Conservation (phyloP, 2,329 filamentous ascomycete species). For the Rhynchosporium agropyri region DNA sequence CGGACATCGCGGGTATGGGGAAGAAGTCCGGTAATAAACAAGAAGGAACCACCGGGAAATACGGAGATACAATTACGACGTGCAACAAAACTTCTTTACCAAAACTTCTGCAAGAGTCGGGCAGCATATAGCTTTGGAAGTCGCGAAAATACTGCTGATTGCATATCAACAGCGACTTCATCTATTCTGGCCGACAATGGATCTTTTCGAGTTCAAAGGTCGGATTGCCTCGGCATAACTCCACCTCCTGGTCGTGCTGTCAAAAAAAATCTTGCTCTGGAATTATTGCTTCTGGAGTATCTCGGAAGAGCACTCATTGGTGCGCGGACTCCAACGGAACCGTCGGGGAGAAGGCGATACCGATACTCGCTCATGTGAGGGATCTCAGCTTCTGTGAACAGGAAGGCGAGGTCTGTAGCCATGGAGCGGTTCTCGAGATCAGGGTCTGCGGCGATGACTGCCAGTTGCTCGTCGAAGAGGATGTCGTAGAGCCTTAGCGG, state of each 20-base stretch:
- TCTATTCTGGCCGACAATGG: no score
- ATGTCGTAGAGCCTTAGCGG: background rate
- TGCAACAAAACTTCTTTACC: background rate
- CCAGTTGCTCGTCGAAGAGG: background rate
- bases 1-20: conserved; percentile 9
- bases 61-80: conserved; percentile 10
- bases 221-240: no score
- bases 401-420: background rate
- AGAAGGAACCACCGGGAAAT: background rate
- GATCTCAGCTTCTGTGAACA: background rate
- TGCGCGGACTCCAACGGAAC: background rate
- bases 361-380: background rate
- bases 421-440: background rate
- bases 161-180: no score
- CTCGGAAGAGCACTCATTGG: background rate
- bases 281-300: no score
- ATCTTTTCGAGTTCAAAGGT: no score
- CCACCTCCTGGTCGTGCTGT: no score
- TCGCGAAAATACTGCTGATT: no score
- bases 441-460: background rate
- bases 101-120: no score
- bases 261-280: no score
- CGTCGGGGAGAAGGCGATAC: background rate
- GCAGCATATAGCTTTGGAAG: no score
- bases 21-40: conserved; percentile 5